These are phyloP conservation scores for Lactarius tabidus DNA, from an alignment of 768 basidiomycete species.

Conservation along the genomic window DNA sequence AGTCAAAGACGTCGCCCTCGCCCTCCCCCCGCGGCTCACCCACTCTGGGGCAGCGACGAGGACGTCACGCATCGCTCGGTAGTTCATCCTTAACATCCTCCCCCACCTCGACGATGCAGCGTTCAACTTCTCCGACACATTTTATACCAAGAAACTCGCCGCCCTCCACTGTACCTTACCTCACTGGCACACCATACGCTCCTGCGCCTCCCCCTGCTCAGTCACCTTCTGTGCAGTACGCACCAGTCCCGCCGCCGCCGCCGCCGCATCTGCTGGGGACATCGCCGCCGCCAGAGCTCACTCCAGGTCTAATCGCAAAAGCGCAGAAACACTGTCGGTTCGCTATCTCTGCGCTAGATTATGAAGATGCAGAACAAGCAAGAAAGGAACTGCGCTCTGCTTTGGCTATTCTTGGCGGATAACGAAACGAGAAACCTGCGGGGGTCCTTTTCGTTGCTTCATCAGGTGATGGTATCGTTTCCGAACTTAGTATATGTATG, in stretches of 20 bases:
- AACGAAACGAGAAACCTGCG: constrained; percentile 7
- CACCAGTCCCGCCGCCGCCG: constrained; percentile 22
- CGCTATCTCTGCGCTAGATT: constrained; percentile 93
- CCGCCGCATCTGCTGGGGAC: constrained; percentile 16
- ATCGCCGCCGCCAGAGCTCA: constrained; percentile 43
- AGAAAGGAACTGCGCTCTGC: constrained; percentile 77
- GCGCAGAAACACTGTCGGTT: constrained; percentile 90
- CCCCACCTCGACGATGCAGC: neutral
- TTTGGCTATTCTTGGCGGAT: constrained; percentile 59
- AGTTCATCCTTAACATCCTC: constrained; percentile 1
- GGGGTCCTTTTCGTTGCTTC: neutral
- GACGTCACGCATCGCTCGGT: constrained; percentile 1
- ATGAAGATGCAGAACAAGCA: constrained; percentile 88
- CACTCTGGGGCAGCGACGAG: neutral
- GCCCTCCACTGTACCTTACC: constrained; percentile 12
- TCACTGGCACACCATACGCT: neutral
- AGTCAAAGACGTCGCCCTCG: neutral
- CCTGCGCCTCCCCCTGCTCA: constrained; percentile 14
- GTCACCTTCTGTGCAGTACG: constrained; percentile 24
- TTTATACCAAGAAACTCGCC: constrained; percentile 19
- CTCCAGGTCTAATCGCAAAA: constrained; percentile 61
- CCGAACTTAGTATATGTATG: neutral
- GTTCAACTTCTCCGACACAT: constrained; percentile 22
- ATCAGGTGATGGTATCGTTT: neutral
- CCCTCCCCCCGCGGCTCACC: constrained; percentile 6